Base-by-base conservation (phyloP, 73 alveolate species). In the Paraurostyla sp. region DNA sequence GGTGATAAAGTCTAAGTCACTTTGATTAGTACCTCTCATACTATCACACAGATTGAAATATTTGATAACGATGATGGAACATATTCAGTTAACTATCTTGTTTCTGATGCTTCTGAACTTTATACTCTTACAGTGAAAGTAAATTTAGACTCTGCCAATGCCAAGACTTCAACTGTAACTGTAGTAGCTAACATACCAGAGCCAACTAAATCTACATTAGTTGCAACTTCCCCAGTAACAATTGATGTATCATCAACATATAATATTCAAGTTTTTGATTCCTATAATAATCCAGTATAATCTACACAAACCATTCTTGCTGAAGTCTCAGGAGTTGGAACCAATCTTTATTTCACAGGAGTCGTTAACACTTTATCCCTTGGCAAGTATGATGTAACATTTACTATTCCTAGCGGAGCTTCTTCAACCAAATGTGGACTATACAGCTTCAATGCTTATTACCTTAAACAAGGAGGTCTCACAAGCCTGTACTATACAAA, bases 401-500 rank as follows among this genome's bases (percentile, higher is more conserved):
- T 48, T 49, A 69, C 87, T 23, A 84, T 91, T 27, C 92, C 96
- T 25, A 54, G 69, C 16, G 23, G 83, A 25, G 36, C 68, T 51
- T n/a, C 75, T n/a, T 73, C 43, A 11, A 30, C 93, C 20, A n/a
- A 27, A 0, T 91, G 96, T 57, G 96, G 96, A 33, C 40, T n/a
- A 7, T 87, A 54, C 76, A 40, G 71, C 13, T 33, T 36, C 59
- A 25, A 46, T 9, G 62, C 82, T 2, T 92, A 63, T 46, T 76
- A 69, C 58, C 56, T 92, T 11, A 25, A 62, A 0, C 51, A 51
- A 56, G 97, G 97, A 4, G 98, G 98, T 0, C 80, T 94, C 27
- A 46, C 40, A 38, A 96, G 94, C 27, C 57, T 81, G 42, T 94
- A 94, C 59, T 94, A 94, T 58, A 49, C 95, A 18, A 94, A 94